Percentiles rank a stretch among this genome's conserved stretches.
Evolutionary conservation across 805 yeast species (phyloP).

Genomic region (Komagataella pseudopastoris): DNA sequence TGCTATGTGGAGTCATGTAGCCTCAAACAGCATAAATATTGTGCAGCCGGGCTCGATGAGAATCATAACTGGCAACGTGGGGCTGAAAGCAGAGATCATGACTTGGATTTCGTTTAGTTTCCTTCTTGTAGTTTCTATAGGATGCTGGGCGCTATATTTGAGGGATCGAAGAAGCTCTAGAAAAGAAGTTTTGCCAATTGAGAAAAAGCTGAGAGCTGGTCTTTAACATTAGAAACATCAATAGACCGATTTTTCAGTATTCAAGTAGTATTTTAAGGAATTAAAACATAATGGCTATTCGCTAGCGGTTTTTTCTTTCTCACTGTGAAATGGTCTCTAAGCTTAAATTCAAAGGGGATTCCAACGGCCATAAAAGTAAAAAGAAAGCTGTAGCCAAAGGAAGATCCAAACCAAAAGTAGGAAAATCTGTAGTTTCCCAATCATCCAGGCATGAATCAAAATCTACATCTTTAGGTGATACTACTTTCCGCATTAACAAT

Average conservation of each 20-base stretch:
- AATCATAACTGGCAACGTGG: constrained; percentile 27
- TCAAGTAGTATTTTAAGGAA: no score
- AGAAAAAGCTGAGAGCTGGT: not conserved
- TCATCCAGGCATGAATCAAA: not conserved
- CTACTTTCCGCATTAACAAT: constrained; percentile 12
- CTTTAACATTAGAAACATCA: not conserved
- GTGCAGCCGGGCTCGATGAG: constrained; percentile 37
- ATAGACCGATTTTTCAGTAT: not conserved
- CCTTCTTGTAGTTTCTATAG: constrained; percentile 23
- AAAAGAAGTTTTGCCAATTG: not conserved
- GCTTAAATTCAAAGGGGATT: constrained; percentile 18
- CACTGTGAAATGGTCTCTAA: constrained; percentile 15
- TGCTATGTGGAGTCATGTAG: constrained; percentile 50
- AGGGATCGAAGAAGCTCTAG: constrained; percentile 15
- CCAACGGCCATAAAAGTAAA: constrained; percentile 5
- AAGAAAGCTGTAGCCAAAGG: constrained; percentile 1
- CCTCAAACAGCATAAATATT: constrained; percentile 29
- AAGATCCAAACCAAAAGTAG: not conserved
- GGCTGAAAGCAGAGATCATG: constrained; percentile 41
- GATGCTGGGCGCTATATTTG: constrained; percentile 20
- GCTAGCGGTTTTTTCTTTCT: not conserved
- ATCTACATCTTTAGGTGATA: not conserved
- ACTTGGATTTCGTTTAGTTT: constrained; percentile 50
- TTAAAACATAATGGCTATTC: not conserved
- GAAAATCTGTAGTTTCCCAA: not conserved